Evolutionary conservation across 139 green algal species (phyloP).

Genomic region (Coelastrella sp.): DNA sequence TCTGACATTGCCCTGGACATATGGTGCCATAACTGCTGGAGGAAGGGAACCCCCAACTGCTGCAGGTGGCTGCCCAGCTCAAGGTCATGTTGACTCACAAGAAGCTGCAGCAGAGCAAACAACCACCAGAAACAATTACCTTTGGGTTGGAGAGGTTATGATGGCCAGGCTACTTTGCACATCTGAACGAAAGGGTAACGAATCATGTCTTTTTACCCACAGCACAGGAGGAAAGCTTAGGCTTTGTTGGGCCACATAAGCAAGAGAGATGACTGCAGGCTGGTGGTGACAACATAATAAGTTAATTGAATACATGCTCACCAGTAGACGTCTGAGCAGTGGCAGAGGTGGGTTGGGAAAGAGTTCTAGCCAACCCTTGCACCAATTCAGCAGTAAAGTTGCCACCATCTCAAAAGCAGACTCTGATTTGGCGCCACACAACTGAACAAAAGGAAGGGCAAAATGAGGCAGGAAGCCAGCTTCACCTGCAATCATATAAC

Average conservation of each 20-base stretch:
- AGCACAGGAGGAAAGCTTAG: too few relatives aligned
- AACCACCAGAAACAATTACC: neutral
- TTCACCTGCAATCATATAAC: slow-evolving; percentile 49
- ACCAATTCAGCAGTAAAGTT: slow-evolving; percentile 70
- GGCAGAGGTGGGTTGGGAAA: slow-evolving; percentile 74
- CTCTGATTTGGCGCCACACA: slow-evolving; percentile 54
- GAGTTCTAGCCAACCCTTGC: slow-evolving; percentile 69
- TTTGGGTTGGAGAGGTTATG: too few relatives aligned
- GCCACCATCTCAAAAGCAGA: slow-evolving; percentile 61
- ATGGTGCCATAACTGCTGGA: slow-evolving; percentile 42
- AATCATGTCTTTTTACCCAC: too few relatives aligned
- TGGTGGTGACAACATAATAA: too few relatives aligned
- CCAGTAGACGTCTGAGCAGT: slow-evolving; percentile 60
- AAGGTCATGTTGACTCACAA: slow-evolving; percentile 35
- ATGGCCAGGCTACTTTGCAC: too few relatives aligned
- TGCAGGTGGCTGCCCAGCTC: slow-evolving; percentile 39
- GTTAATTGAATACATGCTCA: slow-evolving; percentile 30
- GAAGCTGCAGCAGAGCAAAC: slow-evolving; percentile 7
- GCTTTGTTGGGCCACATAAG: too few relatives aligned
- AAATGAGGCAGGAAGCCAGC: slow-evolving; percentile 66
- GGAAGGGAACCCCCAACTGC: slow-evolving; percentile 12
- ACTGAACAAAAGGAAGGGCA: slow-evolving; percentile 75
- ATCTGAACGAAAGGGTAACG: too few relatives aligned
- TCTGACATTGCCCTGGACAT: slow-evolving; percentile 63
- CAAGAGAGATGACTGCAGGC: too few relatives aligned